Evolutionary conservation across 2,329 filamentous ascomycete species (phyloP).

Genomic region (Colletotrichum camelliae): DNA sequence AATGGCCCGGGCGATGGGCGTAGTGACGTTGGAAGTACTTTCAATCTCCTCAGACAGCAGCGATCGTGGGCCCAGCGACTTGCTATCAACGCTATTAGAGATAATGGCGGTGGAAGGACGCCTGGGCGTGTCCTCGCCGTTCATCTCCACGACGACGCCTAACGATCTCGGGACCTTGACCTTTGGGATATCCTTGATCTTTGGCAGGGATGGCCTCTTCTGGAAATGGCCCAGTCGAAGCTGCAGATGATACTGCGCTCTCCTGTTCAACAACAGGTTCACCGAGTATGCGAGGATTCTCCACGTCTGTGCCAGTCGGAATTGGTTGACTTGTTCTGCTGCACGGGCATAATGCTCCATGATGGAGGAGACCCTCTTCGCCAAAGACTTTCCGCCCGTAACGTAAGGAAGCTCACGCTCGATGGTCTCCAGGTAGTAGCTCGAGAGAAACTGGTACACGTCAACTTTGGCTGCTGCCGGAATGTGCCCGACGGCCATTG

Average conservation of each 20-base stretch:
- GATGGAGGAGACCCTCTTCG: conserved; percentile 53
- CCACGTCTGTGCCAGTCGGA: conserved; percentile 69
- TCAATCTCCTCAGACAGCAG: conserved; percentile 62
- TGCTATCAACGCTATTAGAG: conserved; percentile 32
- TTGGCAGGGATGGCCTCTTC: conserved; percentile 27
- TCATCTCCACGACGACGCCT: conserved; percentile 24
- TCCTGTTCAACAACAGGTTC: conserved; percentile 55
- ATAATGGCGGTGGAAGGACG: conserved; percentile 28
- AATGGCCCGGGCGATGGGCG: conserved; percentile 61
- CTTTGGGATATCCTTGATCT: conserved; percentile 33
- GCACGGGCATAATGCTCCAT: conserved; percentile 62
- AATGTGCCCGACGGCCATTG: conserved; percentile 65
- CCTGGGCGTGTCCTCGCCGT: conserved; percentile 44
- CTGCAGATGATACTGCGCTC: conserved; percentile 64
- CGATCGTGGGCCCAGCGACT: conserved; percentile 45
- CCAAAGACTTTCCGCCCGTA: conserved; percentile 41
- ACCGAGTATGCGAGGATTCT: conserved; percentile 64
- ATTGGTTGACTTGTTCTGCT: conserved; percentile 62
- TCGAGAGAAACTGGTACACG: conserved; percentile 61
- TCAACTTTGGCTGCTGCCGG: conserved; percentile 56
- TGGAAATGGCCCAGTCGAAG: conserved; percentile 47
- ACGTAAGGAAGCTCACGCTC: conserved; percentile 51
- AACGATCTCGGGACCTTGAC: conserved; percentile 29
- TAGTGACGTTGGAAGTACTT: conserved; percentile 67
- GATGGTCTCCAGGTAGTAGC: conserved; percentile 61